phyloP scores from a whole-genome alignment of 2,329 filamentous ascomycete genomes.

The Pseudocercospora musae region DNA sequence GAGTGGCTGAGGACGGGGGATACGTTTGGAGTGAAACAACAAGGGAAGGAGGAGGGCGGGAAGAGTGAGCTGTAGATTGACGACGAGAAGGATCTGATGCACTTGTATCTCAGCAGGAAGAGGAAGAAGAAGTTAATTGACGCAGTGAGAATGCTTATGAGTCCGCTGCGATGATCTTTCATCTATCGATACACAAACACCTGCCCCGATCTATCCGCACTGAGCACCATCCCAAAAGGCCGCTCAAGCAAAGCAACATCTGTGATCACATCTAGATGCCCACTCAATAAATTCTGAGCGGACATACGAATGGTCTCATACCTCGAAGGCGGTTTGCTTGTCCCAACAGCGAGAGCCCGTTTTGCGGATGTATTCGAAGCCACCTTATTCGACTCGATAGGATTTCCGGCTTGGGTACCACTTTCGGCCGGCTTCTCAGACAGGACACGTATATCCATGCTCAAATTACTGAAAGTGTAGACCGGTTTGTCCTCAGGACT shows the following conservation, averaged over 20 bases:
- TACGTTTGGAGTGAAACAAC: constrained; percentile 40
- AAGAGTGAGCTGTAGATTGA: too few relatives aligned
- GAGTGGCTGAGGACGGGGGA: constrained; percentile 48
- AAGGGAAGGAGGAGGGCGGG: too few relatives aligned
- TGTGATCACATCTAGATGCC: constrained; percentile 81
- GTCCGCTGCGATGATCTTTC: not conserved
- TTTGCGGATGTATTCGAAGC: constrained; percentile 37
- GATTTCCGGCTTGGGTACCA: constrained; percentile 18
- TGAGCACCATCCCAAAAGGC: constrained; percentile 90
- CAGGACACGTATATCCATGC: constrained; percentile 41
- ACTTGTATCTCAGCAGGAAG: too few relatives aligned
- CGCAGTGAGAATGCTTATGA: not conserved
- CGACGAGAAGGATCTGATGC: too few relatives aligned
- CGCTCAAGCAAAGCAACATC: constrained; percentile 85
- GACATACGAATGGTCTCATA: constrained; percentile 84
- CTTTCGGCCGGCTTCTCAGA: constrained; percentile 33
- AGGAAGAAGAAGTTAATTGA: not conserved
- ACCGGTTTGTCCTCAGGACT: constrained; percentile 62
- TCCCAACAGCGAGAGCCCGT: constrained; percentile 20
- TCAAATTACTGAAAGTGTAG: constrained; percentile 54
- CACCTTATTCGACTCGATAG: constrained; percentile 28
- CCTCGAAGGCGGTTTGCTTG: constrained; percentile 57
- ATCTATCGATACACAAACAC: constrained; percentile 73
- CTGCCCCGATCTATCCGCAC: constrained; percentile 82
- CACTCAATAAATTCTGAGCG: constrained; percentile 80